Base-by-base conservation (phyloP, 345 rosid species). In the Hibiscus mutabilis region DNA sequence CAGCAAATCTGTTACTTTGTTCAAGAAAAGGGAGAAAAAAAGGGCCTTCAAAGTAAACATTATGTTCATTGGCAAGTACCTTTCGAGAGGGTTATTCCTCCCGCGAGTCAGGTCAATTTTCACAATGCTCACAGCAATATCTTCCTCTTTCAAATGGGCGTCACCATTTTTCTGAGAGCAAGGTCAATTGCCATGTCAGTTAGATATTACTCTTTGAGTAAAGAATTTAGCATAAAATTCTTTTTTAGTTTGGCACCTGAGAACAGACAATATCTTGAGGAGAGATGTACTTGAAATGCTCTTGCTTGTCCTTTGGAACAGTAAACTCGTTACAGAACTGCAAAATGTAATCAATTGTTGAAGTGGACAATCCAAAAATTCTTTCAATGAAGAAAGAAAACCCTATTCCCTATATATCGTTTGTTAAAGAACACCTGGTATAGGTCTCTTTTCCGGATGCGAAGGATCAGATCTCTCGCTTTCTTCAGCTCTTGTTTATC, bases 61-160 rank as follows among this genome's bases (percentile, higher is more conserved):
- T 42, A 31, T 51, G 7, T 8, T 56, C 71, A 24, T 35, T 58
- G 40, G 62, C 42, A 22, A 64, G 12, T 81, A 85, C 86, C 83
- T 76, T 75, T 78, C 74, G 10, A 85, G 82, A 56, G 86, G 89
- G 62, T 81, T 79, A 12, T 57, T 71, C 66, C 60, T 81, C 75
- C 86, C 86, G 46, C 81, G 81, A 51, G 89, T 85, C 73, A 83
- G 80, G 77, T 85, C 81, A 57, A 83, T 85, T 71, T 76, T 79
- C n/a, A 74, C 68, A 71, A 47, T 78, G 72, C 76, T 73, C 37
- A 85, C 89, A 27, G 70, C 74, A 76, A 81, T 70, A 81, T 85
- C 89, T 61, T 85, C 89, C 76, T 85, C 85, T 67, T 81, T 78
- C 22, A 85, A 66, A 19, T 77, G 65, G 49, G 66, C 22, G 27